A percentile compares a stretch with the other conserved stretches of the same genome.
These are phyloP conservation scores for Monilinia fructigena DNA, from an alignment of 2,329 filamentous ascomycete species.

Conservation along the genomic window DNA sequence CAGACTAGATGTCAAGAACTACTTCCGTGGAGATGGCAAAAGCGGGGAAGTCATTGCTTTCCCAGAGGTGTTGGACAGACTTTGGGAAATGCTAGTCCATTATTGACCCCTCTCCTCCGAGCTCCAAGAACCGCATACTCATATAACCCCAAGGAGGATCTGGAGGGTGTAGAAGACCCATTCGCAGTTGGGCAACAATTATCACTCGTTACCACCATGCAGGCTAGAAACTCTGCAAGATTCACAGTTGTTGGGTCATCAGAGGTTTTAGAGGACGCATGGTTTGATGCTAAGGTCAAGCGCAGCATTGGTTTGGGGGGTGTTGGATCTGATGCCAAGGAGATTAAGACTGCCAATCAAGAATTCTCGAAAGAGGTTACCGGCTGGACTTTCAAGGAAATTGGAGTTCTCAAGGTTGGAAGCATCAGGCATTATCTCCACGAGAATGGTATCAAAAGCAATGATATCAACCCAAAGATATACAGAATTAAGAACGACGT, in stretches of 20 bases:
- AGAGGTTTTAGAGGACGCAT: constrained; percentile 83
- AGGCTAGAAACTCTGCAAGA: constrained; percentile 90
- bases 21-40: constrained; percentile 64
- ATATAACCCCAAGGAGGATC: constrained; percentile 89
- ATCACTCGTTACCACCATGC: constrained; percentile 77
- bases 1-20: constrained; percentile 70
- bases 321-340: constrained; percentile 50
- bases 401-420: constrained; percentile 83
- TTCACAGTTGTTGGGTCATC: constrained; percentile 81
- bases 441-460: constrained; percentile 52
- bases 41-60: constrained; percentile 67
- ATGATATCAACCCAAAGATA: constrained; percentile 72
- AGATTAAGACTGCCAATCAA: constrained; percentile 68
- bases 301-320: constrained; percentile 42
- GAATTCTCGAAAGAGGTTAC: constrained; percentile 82
- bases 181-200: constrained; percentile 85
- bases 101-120: constrained; percentile 78
- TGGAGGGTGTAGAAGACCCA: constrained; percentile 70
- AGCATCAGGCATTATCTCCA: constrained; percentile 74
- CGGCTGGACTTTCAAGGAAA: constrained; percentile 97
- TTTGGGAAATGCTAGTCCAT: constrained; percentile 70
- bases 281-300: constrained; percentile 80
- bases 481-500: constrained; percentile 97
- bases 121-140: constrained; percentile 85
- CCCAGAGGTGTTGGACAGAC: constrained; percentile 75